Evolutionary conservation across 805 yeast genomes (phyloP), one percentile per base, ranked within the genome.

Genomic region (Candida arabinofermentans): DNA sequence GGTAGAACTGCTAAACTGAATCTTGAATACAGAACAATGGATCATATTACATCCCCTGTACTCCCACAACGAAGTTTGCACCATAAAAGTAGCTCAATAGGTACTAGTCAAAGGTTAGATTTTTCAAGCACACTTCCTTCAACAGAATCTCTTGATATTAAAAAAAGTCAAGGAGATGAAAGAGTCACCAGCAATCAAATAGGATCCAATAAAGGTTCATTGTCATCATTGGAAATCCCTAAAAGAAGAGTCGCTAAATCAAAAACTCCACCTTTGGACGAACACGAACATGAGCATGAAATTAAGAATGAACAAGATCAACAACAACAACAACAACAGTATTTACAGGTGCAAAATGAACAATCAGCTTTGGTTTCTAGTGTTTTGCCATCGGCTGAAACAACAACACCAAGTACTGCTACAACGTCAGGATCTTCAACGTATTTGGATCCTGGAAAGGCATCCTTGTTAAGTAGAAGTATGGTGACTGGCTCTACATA

Each of bases 1-100:
- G 54, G 51, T 4, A 30, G 37, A 13, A 41, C 38, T 6, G 32
- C 36, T 9, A 34, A 38, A n/a, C 26, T 47, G 14, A 47, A 47
- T 31, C 39, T 51, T 2, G 50, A 48, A 21, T 39, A 42, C 30
- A 50, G 46, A 37, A 40, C 45, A 32, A 44, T 47, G 49, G 40
- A 44, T 18, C 36, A 34, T 18, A 26, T 44, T 18, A 40, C 39
- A 32, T 42, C 50, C 16, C 49, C 46, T 10, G 16, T 27, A 19
- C 8, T 19, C 2, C 24, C 32, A 27, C 19, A 27, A 9, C 31
- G 33, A 18, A 27, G 18, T 8, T 21, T 36, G n/a, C 35, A 33
- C 7, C 35, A 21, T 8, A 33, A 33, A 10, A 33, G 22, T 4
- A 33, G 35, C 9, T 22, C 26, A 4, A 33, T 33, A 17, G 35